Conservation (phyloP, 2,329 filamentous ascomycete species). For the Claviceps pazoutovae region DNA sequence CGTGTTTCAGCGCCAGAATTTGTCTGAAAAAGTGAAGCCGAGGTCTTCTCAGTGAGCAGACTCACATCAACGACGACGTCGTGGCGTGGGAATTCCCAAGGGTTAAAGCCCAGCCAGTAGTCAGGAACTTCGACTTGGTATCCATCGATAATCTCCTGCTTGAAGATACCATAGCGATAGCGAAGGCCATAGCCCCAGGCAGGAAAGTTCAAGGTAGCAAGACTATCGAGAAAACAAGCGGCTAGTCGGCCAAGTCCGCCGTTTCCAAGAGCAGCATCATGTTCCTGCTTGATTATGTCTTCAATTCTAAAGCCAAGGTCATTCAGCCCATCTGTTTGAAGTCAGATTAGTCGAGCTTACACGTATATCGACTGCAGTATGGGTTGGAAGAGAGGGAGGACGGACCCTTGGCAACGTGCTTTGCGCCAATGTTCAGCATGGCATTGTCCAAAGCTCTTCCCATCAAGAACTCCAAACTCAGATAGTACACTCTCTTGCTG, state of each 20-base stretch:
- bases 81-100: constrained; percentile 94
- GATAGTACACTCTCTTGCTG: constrained; percentile 89
- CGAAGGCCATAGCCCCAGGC: constrained; percentile 95
- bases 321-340: constrained; percentile 56
- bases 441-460: constrained; percentile 93
- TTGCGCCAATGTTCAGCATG: constrained; percentile 89
- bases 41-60: not conserved
- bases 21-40: not conserved
- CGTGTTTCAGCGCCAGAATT: not conserved
- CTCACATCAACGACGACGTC: constrained; percentile 81
- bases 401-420: constrained; percentile 67
- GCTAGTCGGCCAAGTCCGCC: constrained; percentile 89
- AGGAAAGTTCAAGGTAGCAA: constrained; percentile 87
- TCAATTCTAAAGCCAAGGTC: constrained; percentile 96
- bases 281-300: constrained; percentile 86
- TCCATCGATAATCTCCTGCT: constrained; percentile 95
- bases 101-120: constrained; percentile 99
- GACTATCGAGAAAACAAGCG: constrained; percentile 91
- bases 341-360: no score
- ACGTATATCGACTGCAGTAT: not conserved
- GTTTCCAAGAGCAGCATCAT: constrained; percentile 91
- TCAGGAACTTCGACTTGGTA: constrained; percentile 98
- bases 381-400: not conserved
- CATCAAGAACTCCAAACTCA: constrained; percentile 97
- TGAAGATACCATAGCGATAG: constrained; percentile 97